Evolutionary conservation across 2,329 filamentous ascomycete genomes (phyloP), one percentile per base, ranked within the genome.

Genomic region (Microsporum ferrugineum): DNA sequence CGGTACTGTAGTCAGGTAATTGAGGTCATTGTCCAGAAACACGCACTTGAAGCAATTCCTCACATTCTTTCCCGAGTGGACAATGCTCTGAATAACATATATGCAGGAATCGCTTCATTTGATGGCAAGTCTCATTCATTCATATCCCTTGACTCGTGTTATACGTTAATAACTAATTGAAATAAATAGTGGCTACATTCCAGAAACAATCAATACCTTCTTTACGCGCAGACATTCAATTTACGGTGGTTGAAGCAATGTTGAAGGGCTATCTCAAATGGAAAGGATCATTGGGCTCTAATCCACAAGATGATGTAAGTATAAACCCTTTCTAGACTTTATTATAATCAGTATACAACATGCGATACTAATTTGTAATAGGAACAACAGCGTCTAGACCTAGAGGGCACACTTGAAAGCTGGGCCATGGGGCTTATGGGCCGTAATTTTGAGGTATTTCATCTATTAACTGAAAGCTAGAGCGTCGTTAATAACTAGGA

Each of bases 231-330:
- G 94, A 99, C 71, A 88, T 91, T 0, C 88, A 96, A 66, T 92
- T 92, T 67, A 90, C 89, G 0, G 88, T 96, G 29, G 87, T 96
- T 1, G 89, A 96, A 70, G 87, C 91, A 31, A 88, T 89, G 0
- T 77, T 97, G 34, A 96, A 91, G 71, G 94, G 92, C 1, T 96
- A 91, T 66, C 83, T 86, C 65, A 91, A 89, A 71, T 96, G 90
- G 89, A 81, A 87, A 57, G 73, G 76, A 17, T 72, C 69, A 0
- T 79, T 80, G 67, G 80, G 80, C 29, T 75, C 76, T 62, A 76
- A 80, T 51, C 78, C 80, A 1, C 77, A 81, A 64, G 71, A 80
- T 68, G 75, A 78, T 70, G 75, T 76, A 67, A 63, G 73, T 65
- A 23, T 8, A 6, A n/a, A n/a, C 2, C 38, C 6, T n/a, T 41